These are phyloP conservation scores for Colletotrichum camelliae DNA, from an alignment of 2,329 filamentous ascomycete species.

Conservation along the genomic window DNA sequence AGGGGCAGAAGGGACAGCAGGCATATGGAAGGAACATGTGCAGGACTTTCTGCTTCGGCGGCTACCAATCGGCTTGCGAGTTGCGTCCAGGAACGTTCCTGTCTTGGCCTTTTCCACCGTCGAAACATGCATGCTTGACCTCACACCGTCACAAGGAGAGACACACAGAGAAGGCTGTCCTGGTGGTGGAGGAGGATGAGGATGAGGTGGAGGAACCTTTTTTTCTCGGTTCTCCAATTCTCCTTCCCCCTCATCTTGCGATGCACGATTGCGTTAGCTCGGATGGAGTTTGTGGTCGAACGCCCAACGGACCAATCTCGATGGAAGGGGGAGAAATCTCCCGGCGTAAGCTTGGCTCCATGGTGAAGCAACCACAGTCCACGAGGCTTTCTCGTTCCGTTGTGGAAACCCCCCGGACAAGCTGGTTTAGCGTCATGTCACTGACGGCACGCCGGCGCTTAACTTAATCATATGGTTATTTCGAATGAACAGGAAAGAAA, in stretches of 20 bases:
- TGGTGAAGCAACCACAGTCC: not conserved
- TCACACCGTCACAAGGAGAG: slow-evolving; percentile 7
- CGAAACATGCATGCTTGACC: slow-evolving; percentile 13
- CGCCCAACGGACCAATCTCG: not conserved
- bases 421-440: slow-evolving; percentile 5
- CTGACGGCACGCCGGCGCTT: slow-evolving; percentile 6
- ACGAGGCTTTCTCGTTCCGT: not conserved
- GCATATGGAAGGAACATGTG: not conserved
- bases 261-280: not conserved
- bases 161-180: not conserved
- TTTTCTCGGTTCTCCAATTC: not conserved
- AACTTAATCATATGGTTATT: slow-evolving; percentile 11
- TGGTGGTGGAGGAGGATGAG: not conserved
- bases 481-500: not conserved
- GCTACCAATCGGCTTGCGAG: slow-evolving; percentile 8
- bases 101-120: not conserved
- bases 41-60: not conserved
- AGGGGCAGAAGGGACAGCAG: not conserved
- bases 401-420: not conserved
- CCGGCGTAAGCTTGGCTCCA: not conserved
- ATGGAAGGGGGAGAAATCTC: not conserved
- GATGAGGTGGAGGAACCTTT: not conserved
- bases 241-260: not conserved
- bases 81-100: slow-evolving; percentile 1
- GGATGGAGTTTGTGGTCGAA: not conserved